Evolutionary conservation across 2,329 filamentous ascomycete genomes (phyloP), one percentile per base, ranked within the genome.

Genomic region (Trichoderma cornu-damae): DNA sequence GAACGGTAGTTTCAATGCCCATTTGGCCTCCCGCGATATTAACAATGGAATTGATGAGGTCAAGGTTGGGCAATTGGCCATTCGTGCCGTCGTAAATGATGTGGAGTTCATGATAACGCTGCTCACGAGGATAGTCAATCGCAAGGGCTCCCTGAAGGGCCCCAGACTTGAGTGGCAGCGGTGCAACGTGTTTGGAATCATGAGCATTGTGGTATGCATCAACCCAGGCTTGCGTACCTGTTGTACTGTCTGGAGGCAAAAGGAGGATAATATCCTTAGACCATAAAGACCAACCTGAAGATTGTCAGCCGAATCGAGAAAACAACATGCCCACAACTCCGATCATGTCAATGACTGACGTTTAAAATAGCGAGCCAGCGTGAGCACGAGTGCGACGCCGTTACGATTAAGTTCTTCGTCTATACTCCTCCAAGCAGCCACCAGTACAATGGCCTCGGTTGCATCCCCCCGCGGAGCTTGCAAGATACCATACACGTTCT

Each of bases 181-280:
- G 81, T 55, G 87, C 83, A 24, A 97, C 86, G 6, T 79, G 81
- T 4, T 80, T 74, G 0, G 87, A 79, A 63, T 88, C 80, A 67
- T 96, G 91, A 18, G 89, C 87, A 70, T 96, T 90, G 72, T 99
- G 94, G 71, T 99, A 99, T 1, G 94, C 94, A 68, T 96, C 92
- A 7, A 96, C 90, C 94, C 94, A 99, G 22, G 94, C 94, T 70
- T 97, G 92, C 0, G 91, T 90, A 1, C 93, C 94, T 9, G 89
- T 88, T 59, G 86, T 88, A 70, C 90, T 96, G 72, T 99, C 94
- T 0, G 89, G 87, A 0, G 94, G 86, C 46, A 99, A 81, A 5
- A 99, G 75, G 64, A 99, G 85, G 59, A 99, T 93, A 64, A 99
- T 96, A 70, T 99, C 94, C 73, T 99, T 99, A 59, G 92, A 96